Base-by-base conservation (phyloP, 345 rosid genomes). In the Gynandropsis gynandra region DNA sequence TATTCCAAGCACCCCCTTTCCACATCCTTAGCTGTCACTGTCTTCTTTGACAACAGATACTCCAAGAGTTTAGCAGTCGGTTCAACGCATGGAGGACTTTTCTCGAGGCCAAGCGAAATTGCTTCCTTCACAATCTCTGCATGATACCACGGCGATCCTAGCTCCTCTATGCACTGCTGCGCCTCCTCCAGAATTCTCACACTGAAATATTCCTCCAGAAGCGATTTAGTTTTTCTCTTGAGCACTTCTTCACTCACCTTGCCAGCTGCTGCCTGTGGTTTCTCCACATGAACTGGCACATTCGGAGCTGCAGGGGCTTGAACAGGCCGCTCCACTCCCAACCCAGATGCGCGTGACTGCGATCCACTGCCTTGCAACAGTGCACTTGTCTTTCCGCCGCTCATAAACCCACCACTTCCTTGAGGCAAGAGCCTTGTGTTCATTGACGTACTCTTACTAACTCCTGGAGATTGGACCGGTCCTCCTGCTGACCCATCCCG, bases 361-460 rank as follows among this genome's bases (percentile, higher is more conserved):
- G 65, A 36, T 35, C 61, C 19, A 7, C 66, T 69, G 8, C 93
- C 93, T 67, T 83, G 92, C 74, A 90, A 58, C 44, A 87, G 58
- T 41, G 85, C 96, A 55, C 95, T 89, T 53, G 85, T 83, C 70
- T 74, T 79, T 38, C 83, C 87, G 58, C 83, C 87, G 58, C 80
- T 64, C 21, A 79, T 56, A 19, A 72, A 72, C 38, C 92, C 87
- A 50, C 87, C 70, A 54, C 51, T 79, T 27, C 96, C 96, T 67
- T 84, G 95, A 59, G 98, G 95, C 50, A 90, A 69, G 14, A 76
- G 65, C 75, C 67, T 82, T 0, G 83, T 33, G 72, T 79, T 84
- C 66, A 74, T 62, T 31, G 92, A 62, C 1, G 85, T 42, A 10
- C 82, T 52, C 70, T 79, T 84, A 18, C 62, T 75, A 17, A 60